phyloP scores from a whole-genome alignment of 2,329 filamentous ascomycete genomes.

The Zymoseptoria passerinii region DNA sequence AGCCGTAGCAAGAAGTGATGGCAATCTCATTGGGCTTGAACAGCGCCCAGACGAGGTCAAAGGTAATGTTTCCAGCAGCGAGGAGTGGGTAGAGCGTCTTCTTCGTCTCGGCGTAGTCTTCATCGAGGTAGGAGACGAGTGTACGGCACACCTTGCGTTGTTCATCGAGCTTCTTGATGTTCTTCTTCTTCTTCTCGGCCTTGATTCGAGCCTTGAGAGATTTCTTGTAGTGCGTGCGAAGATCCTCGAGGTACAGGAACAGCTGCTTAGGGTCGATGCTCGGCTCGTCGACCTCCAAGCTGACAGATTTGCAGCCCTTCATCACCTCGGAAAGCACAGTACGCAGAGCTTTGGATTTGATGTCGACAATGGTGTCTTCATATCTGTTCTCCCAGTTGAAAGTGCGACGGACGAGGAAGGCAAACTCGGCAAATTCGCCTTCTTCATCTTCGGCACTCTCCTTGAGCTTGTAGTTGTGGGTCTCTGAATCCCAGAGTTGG shows the following conservation, averaged over 20 bases:
- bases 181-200: conserved; percentile 54
- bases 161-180: conserved; percentile 48
- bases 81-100: conserved; percentile 75
- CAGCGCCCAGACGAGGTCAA: conserved; percentile 78
- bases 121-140: conserved; percentile 67
- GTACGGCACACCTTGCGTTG: conserved; percentile 62
- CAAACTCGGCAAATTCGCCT: conserved; percentile 66
- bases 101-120: conserved; percentile 70
- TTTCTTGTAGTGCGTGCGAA: conserved; percentile 54
- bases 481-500: conserved; percentile 49
- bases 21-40: conserved; percentile 81
- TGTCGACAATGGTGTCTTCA: conserved; percentile 64
- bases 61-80: conserved; percentile 75
- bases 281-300: conserved; percentile 70
- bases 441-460: conserved; percentile 58
- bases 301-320: conserved; percentile 69
- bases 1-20: conserved; percentile 68
- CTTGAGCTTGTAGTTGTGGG: conserved; percentile 59
- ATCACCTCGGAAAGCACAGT: conserved; percentile 63
- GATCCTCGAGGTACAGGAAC: conserved; percentile 64
- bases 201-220: conserved; percentile 53
- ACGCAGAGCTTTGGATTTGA: conserved; percentile 73
- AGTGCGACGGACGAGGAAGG: conserved; percentile 73
- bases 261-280: conserved; percentile 46
- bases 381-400: conserved; percentile 84